Conservation (phyloP, 1,284 basidiomycete genomes). For the Marasmius fiardii region DNA sequence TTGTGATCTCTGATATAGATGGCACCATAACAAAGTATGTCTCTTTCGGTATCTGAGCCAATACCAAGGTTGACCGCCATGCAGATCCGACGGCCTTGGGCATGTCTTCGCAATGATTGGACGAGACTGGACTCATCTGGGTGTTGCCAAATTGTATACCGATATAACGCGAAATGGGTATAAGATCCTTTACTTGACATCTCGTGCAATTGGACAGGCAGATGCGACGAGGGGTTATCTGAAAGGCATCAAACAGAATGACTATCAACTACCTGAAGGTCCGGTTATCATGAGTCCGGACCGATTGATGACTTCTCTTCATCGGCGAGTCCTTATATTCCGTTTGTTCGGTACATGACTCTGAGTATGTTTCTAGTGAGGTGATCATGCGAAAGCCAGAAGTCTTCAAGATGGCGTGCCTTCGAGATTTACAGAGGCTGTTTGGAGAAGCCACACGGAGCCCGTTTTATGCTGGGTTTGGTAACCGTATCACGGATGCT, state of each 20-base stretch:
- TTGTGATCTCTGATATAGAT: slow-evolving; percentile 98
- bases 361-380: slow-evolving; percentile 51
- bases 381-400: slow-evolving; percentile 99
- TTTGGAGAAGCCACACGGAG: slow-evolving; percentile 75
- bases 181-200: slow-evolving; percentile 98
- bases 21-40: slow-evolving; percentile 96
- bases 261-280: slow-evolving; percentile 94
- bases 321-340: slow-evolving; percentile 59
- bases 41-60: background rate
- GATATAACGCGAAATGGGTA: slow-evolving; percentile 97
- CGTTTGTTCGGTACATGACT: background rate
- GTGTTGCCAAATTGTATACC: slow-evolving; percentile 97
- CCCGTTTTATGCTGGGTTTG: slow-evolving; percentile 97
- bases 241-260: slow-evolving; percentile 92
- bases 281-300: slow-evolving; percentile 99
- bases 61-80: background rate
- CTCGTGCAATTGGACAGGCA: slow-evolving; percentile 96
- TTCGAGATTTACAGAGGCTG: slow-evolving; percentile 92
- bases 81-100: slow-evolving; percentile 92
- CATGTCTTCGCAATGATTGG: slow-evolving; percentile 99
- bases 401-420: slow-evolving; percentile 99
- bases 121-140: slow-evolving; percentile 98
- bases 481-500: slow-evolving; percentile 98
- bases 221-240: slow-evolving; percentile 97
- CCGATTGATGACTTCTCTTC: slow-evolving; percentile 90